Evolutionary conservation across 192 early-diverging fungal species (phyloP), one percentile per base, ranked within the genome.

Genomic region (Coemansia sp.): DNA sequence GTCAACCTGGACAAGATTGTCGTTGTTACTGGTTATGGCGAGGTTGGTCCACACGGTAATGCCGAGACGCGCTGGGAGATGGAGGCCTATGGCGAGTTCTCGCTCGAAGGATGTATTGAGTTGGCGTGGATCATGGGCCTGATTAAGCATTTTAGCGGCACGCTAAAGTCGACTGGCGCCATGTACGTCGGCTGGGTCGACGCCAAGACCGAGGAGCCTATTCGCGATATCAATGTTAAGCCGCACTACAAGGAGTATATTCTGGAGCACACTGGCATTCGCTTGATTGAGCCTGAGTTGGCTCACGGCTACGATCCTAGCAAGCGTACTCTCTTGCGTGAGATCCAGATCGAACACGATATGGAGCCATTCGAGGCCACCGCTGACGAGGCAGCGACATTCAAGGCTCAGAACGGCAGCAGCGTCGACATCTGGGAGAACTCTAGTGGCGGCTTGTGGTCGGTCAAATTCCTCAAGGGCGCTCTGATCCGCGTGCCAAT

Each of bases 71-170:
- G 95, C 72, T 97, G 95, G 95, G 95, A 97, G 79, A 94, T 97
- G 88, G 95, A 97, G 81, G 88, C 94, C 58, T 84, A 88, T 63
- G 94, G 94, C 70, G 64, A 75, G 43, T 68, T 75, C 5, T 47
- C 74, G 0, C 60, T 55, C 34, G 74, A 75, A 12, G 68, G 95
- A 29, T 94, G 93, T 73, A 95, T 97, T 74, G 94, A 97, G 84
- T 90, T 97, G 90, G 94, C 94, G 8, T 95, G 95, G 94, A 94
- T 97, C 80, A 95, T 97, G 95, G 93, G 94, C 49, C 90, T 90
- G 68, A 94, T 97, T 82, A 92, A 90, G 77, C 94, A 93, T 74
- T 89, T 91, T 84, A 89, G 90, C 87, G 74, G 68, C 9, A 53
- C 15, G 12, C 40, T 70, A 12, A 6, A 68, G 40, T 13, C 55